These are phyloP conservation scores for Tolypocladium pustulatum DNA, from an alignment of 2,329 filamentous ascomycete genomes.

Conservation along the genomic window DNA sequence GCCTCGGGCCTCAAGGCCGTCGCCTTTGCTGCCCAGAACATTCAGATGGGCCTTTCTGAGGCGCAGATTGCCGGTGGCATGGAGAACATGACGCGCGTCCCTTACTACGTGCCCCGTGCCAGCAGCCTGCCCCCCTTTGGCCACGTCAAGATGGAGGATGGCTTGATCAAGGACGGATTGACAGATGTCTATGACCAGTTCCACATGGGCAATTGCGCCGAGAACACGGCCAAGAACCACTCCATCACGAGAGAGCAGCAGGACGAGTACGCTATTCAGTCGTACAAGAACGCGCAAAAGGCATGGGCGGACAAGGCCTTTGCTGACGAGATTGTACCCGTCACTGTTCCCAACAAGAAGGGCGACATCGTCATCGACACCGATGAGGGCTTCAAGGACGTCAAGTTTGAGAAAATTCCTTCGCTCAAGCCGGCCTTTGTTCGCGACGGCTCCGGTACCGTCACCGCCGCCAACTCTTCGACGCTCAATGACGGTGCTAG, in stretches of 20 bases:
- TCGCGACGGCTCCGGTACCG: slow-evolving; percentile 72
- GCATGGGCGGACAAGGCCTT: slow-evolving; percentile 80
- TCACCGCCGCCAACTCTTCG: slow-evolving; percentile 90
- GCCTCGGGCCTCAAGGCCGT: slow-evolving; percentile 92
- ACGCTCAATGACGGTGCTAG: slow-evolving; percentile 92
- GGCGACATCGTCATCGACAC: slow-evolving; percentile 68
- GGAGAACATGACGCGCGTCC: slow-evolving; percentile 95
- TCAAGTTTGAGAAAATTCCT: slow-evolving; percentile 78
- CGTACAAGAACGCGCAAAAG: slow-evolving; percentile 79
- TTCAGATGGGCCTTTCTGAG: slow-evolving; percentile 81
- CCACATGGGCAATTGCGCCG: slow-evolving; percentile 96
- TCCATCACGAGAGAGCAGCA: slow-evolving; percentile 74
- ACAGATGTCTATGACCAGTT: slow-evolving; percentile 96
- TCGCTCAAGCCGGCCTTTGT: slow-evolving; percentile 88
- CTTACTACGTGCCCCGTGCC: slow-evolving; percentile 80
- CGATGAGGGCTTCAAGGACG: slow-evolving; percentile 81
- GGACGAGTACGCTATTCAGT: slow-evolving; percentile 81
- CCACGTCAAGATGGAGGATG: slow-evolving; percentile 79
- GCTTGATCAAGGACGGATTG: slow-evolving; percentile 85
- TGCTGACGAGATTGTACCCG: slow-evolving; percentile 79
- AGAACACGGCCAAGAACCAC: slow-evolving; percentile 86
- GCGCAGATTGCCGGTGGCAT: slow-evolving; percentile 90
- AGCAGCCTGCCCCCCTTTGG: slow-evolving; percentile 78
- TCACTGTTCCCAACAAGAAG: slow-evolving; percentile 76
- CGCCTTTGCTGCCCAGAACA: slow-evolving; percentile 81